A percentile compares a stretch with the other conserved stretches of the same genome.
phyloP scores from a whole-genome alignment of 73 alveolate genomes.

The Tetrahymena borealis region DNA sequence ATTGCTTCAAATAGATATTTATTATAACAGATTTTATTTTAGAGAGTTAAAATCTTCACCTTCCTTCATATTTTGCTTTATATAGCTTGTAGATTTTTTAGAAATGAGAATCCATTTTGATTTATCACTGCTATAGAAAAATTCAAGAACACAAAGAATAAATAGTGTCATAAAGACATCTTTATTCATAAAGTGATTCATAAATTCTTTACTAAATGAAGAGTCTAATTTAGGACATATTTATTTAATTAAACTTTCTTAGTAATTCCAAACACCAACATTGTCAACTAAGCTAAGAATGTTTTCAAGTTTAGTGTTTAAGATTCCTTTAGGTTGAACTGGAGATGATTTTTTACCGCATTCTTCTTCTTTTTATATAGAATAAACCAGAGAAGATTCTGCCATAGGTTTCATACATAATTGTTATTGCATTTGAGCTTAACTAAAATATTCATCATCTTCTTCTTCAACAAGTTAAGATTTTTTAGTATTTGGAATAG shows the following conservation, averaged over 20 bases:
- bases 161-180: neutral
- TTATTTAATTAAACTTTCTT: neutral
- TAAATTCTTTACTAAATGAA: neutral
- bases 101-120: neutral
- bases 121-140: neutral
- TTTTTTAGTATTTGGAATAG: no score
- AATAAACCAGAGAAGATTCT: no score
- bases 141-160: neutral
- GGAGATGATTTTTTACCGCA: neutral
- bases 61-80: neutral
- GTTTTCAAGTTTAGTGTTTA: neutral
- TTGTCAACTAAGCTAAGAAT: neutral
- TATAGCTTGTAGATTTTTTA: neutral
- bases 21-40: neutral
- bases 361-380: neutral
- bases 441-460: no score
- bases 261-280: neutral
- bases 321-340: neutral
- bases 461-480: no score
- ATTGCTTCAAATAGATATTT: neutral
- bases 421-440: no score
- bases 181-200: neutral
- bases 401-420: no score
- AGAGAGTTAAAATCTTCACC: neutral
- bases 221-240: neutral